Conservation (phyloP, 306 rosid genomes). For the Begonia loranthoides region DNA sequence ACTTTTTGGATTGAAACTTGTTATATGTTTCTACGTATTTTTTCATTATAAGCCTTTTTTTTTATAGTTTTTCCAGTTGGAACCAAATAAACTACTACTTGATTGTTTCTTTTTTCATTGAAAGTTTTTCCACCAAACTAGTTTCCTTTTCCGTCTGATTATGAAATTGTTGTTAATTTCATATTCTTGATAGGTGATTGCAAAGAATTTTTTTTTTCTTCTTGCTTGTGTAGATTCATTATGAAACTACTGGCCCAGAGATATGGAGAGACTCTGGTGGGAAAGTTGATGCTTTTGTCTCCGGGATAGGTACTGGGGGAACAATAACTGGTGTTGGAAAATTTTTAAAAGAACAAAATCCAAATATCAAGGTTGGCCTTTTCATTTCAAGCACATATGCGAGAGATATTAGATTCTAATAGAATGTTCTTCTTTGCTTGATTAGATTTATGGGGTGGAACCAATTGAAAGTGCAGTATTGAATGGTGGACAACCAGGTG, state of each 20-base stretch:
- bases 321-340: slow-evolving; percentile 56
- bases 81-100: no score
- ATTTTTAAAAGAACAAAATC: slow-evolving; percentile 64
- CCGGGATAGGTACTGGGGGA: slow-evolving; percentile 85
- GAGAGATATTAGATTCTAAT: background rate
- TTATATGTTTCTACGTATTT: no score
- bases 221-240: slow-evolving; percentile 42
- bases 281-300: slow-evolving; percentile 50
- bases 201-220: background rate
- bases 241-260: slow-evolving; percentile 85
- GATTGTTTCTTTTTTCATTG: no score
- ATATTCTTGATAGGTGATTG: slow-evolving; percentile 1
- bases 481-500: slow-evolving; percentile 68
- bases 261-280: slow-evolving; percentile 75
- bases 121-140: no score
- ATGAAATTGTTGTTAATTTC: no score
- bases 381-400: slow-evolving; percentile 1
- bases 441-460: slow-evolving; percentile 64
- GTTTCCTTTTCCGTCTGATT: no score
- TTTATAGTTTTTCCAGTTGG: no score
- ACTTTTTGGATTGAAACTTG: no score
- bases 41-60: no score
- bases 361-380: slow-evolving; percentile 48
- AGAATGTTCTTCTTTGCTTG: background rate
- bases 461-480: slow-evolving; percentile 70